Percentiles rank a stretch among this genome's conserved stretches.
Conservation (phyloP, 176 grass and related monocot species). For the Rhynchospora breviuscula region DNA sequence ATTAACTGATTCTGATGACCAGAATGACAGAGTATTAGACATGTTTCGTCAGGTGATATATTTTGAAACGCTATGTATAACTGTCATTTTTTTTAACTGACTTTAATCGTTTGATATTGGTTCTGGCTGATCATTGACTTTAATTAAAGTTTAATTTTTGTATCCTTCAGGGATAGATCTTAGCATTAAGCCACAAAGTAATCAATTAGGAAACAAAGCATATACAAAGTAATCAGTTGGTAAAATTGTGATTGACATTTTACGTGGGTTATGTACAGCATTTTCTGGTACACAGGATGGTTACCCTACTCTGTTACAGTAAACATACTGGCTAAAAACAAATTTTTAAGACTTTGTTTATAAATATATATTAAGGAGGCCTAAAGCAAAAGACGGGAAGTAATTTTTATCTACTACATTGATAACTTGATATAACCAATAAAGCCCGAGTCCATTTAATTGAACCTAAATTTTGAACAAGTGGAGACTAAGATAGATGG, state of each 20-base stretch:
- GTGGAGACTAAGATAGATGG: conserved; percentile 56
- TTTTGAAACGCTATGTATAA: not conserved
- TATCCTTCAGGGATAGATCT: not conserved
- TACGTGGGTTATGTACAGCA: not conserved
- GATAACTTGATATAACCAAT: not conserved
- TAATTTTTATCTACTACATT: not conserved
- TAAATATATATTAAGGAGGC: not conserved
- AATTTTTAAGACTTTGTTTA: not conserved
- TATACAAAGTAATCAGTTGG: not conserved
- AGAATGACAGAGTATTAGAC: conserved; percentile 12
- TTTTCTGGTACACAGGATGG: not conserved
- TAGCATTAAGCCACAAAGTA: not conserved
- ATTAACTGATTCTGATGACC: not conserved
- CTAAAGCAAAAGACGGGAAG: not conserved
- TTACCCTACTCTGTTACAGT: not conserved
- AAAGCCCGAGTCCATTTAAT: not conserved
- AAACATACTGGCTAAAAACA: not conserved
- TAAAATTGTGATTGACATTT: not conserved
- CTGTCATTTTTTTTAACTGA: not conserved
- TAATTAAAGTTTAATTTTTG: not conserved
- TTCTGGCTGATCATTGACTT: not conserved
- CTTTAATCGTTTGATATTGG: not conserved
- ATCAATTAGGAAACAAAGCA: not conserved
- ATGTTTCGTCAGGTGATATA: conserved; percentile 16
- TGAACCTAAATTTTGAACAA: not conserved